phyloP scores from a whole-genome alignment of 1,284 basidiomycete genomes.

The Mycosarcoma maydis region DNA sequence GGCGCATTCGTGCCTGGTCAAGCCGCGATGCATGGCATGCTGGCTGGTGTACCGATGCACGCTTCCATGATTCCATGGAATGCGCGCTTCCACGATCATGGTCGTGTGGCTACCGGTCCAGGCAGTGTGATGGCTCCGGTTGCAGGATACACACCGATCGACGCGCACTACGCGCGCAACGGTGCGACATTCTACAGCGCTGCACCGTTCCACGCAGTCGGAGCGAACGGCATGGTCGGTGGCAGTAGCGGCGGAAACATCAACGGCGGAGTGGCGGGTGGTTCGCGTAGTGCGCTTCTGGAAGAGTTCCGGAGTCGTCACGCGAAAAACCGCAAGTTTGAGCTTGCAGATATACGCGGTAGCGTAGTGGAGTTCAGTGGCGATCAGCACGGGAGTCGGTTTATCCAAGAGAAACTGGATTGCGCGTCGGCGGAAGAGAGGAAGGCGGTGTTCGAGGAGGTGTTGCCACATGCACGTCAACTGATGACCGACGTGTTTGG shows the following conservation, averaged over 20 bases:
- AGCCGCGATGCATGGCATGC: constrained; percentile 24
- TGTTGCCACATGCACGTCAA: constrained; percentile 80
- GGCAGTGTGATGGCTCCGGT: constrained; percentile 40
- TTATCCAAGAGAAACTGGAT: constrained; percentile 66
- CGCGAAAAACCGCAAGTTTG: constrained; percentile 53
- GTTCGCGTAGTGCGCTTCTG: constrained; percentile 42
- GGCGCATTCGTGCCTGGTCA: constrained; percentile 31
- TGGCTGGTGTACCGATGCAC: constrained; percentile 24
- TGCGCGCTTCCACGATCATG: constrained; percentile 41
- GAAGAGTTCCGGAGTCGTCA: constrained; percentile 56
- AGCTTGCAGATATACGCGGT: constrained; percentile 80
- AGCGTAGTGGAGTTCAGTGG: constrained; percentile 90
- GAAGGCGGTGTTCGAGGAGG: constrained; percentile 82
- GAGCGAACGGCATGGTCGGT: neutral
- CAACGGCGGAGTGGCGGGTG: constrained; percentile 2
- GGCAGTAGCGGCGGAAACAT: neutral
- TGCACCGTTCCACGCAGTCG: constrained; percentile 4
- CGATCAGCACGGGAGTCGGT: constrained; percentile 87
- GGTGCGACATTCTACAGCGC: constrained; percentile 20
- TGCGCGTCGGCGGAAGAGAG: constrained; percentile 75
- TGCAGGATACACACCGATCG: constrained; percentile 21
- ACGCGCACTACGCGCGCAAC: constrained; percentile 14
- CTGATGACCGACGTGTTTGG: constrained; percentile 95
- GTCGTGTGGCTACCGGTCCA: constrained; percentile 41
- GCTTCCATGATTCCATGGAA: constrained; percentile 32